Conservation (phyloP, 805 yeast genomes). For the Candida bentonensis region DNA sequence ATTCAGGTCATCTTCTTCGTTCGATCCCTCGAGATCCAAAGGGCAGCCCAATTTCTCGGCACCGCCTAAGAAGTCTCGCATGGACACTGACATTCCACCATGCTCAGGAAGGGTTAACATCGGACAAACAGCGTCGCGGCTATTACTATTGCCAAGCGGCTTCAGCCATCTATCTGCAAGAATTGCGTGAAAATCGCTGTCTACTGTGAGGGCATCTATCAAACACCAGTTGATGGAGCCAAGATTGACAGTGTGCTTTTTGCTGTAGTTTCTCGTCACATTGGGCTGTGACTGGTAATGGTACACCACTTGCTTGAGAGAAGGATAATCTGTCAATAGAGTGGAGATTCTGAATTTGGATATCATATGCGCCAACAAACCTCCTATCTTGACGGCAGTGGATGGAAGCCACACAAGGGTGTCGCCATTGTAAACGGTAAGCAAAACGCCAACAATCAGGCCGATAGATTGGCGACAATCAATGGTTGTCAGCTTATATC, state of each 20-base stretch:
- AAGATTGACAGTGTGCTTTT: constrained; percentile 60
- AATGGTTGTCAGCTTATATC: constrained; percentile 41
- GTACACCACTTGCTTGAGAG: constrained; percentile 78
- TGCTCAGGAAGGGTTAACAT: constrained; percentile 79
- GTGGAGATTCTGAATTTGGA: constrained; percentile 59
- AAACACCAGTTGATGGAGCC: constrained; percentile 78
- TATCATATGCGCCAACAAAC: constrained; percentile 71
- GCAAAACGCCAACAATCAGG: constrained; percentile 62
- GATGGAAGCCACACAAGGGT: constrained; percentile 68
- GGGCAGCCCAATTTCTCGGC: constrained; percentile 46
- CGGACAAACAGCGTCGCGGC: constrained; percentile 73
- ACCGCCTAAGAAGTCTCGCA: constrained; percentile 80
- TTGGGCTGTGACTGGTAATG: constrained; percentile 87
- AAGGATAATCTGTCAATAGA: constrained; percentile 72
- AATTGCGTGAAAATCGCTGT: constrained; percentile 84
- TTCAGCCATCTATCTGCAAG: constrained; percentile 78
- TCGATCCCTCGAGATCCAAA: constrained; percentile 20
- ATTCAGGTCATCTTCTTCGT: constrained; percentile 27
- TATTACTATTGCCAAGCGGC: constrained; percentile 73
- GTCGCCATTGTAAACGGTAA: constrained; percentile 78
- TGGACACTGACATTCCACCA: constrained; percentile 89
- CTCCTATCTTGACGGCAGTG: constrained; percentile 60
- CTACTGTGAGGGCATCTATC: constrained; percentile 77
- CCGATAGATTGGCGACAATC: constrained; percentile 78
- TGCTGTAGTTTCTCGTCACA: constrained; percentile 65